Evolutionary conservation across 129 eudicot genomes (phyloP).

Genomic region (carrot (Daucus carota)): DH1_v3.0 NC_030384.2:28821001-28821500

Average conservation of each 20-base stretch:
- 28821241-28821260: slow-evolving; percentile 3
- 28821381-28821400: slow-evolving; percentile 5
- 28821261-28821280: neutral
- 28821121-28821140: neutral
- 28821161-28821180: slow-evolving; percentile 7
- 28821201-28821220: neutral
- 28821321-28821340: neutral
- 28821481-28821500: neutral
- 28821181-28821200: neutral
- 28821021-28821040: neutral
- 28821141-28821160: neutral
- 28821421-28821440: neutral
- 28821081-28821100: neutral
- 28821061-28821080: too few relatives aligned
- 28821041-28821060: neutral
- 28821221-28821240: neutral
- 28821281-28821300: neutral
- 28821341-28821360: slow-evolving; percentile 1
- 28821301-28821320: slow-evolving; percentile 4
- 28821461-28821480: neutral
- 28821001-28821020: neutral
- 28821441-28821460: too few relatives aligned
- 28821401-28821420: neutral
- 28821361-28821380: neutral
- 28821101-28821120: neutral